Evolutionary conservation across 2,329 filamentous ascomycete genomes (phyloP), one percentile per base, ranked within the genome.

Genomic region (Pleoardoris graminearum): DNA sequence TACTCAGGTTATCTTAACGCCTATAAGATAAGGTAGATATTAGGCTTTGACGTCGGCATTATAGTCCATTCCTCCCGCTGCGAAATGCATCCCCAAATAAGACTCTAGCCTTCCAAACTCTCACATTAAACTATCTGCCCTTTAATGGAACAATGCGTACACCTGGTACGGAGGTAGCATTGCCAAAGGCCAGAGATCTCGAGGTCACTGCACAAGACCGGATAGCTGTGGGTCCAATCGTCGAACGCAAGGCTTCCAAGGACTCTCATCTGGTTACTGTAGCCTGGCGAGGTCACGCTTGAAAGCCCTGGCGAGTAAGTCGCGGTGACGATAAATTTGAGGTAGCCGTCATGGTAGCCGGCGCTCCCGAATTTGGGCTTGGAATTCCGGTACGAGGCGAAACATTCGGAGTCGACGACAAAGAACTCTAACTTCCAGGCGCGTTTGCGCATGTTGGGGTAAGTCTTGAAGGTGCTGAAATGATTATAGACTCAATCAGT

Each of bases 171-270:
- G 49, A 50, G 52, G 49, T 7, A 37, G 19, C 38, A 46, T 46
- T 2, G 48, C 49, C 22, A 43, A 17, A 16, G 36, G 29, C 48
- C 48, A 55, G 10, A 51, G 35, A 32, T 51, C 43, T 19, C 17
- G 37, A 14, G 48, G 48, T 17, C 44, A 42, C 16, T 48, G 38
- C 16, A 37, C 36, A 14, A 48, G 23, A 17, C 35, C 37, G 3
- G 35, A 29, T 12, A 55, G 11, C 7, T 48, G 17, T 23, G 52
- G 52, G 29, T 55, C 51, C 17, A 12, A 7, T 55, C 52, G n/a
- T 55, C 52, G 27, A 55, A 51, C 21, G 51, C 16, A 7, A 55
- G 27, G 14, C 37, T 43, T 4, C 48, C 48, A 4, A 55, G 44
- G 14, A 55, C 43, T 29, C 46, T 55, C 14, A 55, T 25, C 19